Evolutionary conservation across 257 asterid species (phyloP), one percentile per base, ranked within the genome.

Genomic region (Nyctanthes arbortristis): DNA sequence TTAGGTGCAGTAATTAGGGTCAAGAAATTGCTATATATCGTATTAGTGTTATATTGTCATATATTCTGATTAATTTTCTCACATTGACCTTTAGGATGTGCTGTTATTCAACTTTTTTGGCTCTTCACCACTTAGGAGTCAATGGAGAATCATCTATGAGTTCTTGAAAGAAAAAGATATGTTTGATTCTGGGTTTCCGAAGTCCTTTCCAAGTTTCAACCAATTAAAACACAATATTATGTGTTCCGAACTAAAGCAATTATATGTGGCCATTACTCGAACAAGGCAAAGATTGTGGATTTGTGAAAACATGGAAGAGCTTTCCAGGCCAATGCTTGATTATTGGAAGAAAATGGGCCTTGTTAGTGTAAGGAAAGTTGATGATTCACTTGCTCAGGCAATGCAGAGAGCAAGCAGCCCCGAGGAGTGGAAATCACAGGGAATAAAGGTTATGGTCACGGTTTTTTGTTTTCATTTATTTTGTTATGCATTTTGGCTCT

Each of bases 241-340:
- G 79, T 89, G 96, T 68, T 87, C 93, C 20, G 96, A 89, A 55
- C 73, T 89, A 63, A 89, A 87, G 58, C 93, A 84, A 55, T 57
- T 89, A 16, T 89, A 89, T 20, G 93, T 89, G 52, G 89, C 93
- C 2, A 82, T 87, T 14, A 87, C 96, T 24, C 82, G 96, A 47
- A 87, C 96, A 3, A 81, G 87, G 68, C 96, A 89, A 75, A 79
- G 93, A 65, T 76, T 89, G 60, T 89, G 96, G 96, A 87, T 89
- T 25, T 87, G 86, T 64, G 96, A 89, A 52, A 81, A 76, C 36
- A 49, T 39, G 16, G 86, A 77, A 57, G 89, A 85, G 63, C 18
- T 78, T 22, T 84, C 85, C 3, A 83, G 69, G 75, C 93, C 93
- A 16, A 87, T 89, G 86, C 80, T 78, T 57, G 89, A 87, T 22